A percentile compares a stretch with the other conserved stretches of the same genome.
These are phyloP conservation scores for Blastomyces parvus DNA, from an alignment of 2,329 filamentous ascomycete genomes.

Conservation along the genomic window DNA sequence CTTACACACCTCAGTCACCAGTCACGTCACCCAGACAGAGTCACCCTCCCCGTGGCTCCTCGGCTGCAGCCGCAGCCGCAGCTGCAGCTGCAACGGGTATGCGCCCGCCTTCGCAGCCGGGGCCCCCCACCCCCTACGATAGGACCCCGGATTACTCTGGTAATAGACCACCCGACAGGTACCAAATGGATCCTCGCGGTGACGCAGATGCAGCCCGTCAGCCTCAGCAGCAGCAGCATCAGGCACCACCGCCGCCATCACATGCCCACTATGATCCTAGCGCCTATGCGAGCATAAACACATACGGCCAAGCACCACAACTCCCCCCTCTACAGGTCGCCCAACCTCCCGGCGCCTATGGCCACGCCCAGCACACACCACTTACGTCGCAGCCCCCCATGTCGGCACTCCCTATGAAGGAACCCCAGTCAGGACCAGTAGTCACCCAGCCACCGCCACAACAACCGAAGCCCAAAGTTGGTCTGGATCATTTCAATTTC, in stretches of 20 bases:
- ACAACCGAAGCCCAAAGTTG: slow-evolving; percentile 56
- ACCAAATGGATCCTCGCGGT: slow-evolving; percentile 32
- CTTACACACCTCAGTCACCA: slow-evolving; percentile 40
- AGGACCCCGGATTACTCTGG: slow-evolving; percentile 37
- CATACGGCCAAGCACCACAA: slow-evolving; percentile 15
- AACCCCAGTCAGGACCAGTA: slow-evolving; percentile 11
- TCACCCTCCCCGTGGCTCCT: slow-evolving; percentile 38
- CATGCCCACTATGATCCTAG: slow-evolving; percentile 39
- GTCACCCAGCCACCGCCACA: slow-evolving; percentile 25
- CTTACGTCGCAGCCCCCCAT: slow-evolving; percentile 21
- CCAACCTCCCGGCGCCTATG: slow-evolving; percentile 12
- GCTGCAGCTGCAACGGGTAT: slow-evolving; percentile 42
- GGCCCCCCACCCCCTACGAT: slow-evolving; percentile 32
- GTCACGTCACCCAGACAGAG: slow-evolving; percentile 34
- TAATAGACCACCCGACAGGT: slow-evolving; percentile 21
- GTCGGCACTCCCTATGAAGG: slow-evolving; percentile 45
- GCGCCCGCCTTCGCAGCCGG: slow-evolving; percentile 34
- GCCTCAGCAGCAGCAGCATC: slow-evolving; percentile 29
- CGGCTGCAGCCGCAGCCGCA: slow-evolving; percentile 38
- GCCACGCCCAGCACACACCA: slow-evolving; percentile 17
- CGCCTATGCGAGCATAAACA: slow-evolving; percentile 31
- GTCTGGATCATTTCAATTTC: slow-evolving; percentile 98
- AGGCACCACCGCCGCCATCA: slow-evolving; percentile 28
- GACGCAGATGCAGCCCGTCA: slow-evolving; percentile 21
- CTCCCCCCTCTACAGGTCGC: slow-evolving; percentile 16